Evolutionary conservation across 2,329 filamentous ascomycete species (phyloP).

Genomic region (Hypoxylon sp.): DNA sequence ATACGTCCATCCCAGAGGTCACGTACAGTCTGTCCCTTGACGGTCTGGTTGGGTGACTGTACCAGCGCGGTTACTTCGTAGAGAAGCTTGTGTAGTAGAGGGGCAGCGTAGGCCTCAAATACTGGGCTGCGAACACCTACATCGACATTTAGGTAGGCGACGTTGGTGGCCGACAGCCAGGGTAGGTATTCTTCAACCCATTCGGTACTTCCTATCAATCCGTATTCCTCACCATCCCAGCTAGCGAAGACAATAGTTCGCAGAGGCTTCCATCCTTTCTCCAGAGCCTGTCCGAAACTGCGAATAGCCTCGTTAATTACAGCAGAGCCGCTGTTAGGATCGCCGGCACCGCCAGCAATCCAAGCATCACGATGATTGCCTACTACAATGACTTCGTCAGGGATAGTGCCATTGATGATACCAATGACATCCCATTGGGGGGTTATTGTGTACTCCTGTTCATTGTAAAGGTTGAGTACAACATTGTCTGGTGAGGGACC

Average conservation of each 20-base stretch:
- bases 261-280: conserved; percentile 84
- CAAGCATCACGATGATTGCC: conserved; percentile 95
- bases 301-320: conserved; percentile 83
- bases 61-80: conserved; percentile 75
- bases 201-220: conserved; percentile 87
- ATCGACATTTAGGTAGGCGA: conserved; percentile 91
- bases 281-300: conserved; percentile 78
- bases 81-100: conserved; percentile 81
- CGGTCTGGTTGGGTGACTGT: conserved; percentile 80
- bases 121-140: conserved; percentile 76
- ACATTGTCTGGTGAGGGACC: conserved; percentile 83
- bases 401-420: conserved; percentile 87
- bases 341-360: conserved; percentile 85
- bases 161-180: conserved; percentile 79
- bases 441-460: conserved; percentile 86
- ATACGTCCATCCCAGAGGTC: conserved; percentile 77
- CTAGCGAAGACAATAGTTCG: conserved; percentile 92
- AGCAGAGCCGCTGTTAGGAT: conserved; percentile 87
- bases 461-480: conserved; percentile 80
- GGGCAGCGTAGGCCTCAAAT: conserved; percentile 78
- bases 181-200: conserved; percentile 93
- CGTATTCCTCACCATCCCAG: conserved; percentile 89
- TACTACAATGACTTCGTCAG: conserved; percentile 87
- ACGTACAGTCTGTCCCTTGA: conserved; percentile 76
- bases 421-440: conserved; percentile 94